phyloP scores from a whole-genome alignment of 2,329 filamentous ascomycete genomes.

The Ascocoryne sarcoides region DNA sequence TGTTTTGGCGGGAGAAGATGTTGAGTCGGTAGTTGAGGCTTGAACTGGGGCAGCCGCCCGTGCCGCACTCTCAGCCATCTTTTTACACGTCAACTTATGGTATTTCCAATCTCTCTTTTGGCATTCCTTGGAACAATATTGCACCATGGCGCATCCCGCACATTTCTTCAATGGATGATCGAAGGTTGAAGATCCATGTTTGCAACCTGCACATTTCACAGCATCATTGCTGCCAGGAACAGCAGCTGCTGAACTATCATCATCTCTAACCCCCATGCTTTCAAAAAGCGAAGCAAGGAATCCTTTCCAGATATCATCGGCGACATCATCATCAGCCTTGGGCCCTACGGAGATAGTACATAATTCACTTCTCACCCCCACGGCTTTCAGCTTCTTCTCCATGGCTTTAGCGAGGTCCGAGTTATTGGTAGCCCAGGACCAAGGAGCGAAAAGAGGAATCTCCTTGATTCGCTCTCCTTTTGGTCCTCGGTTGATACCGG shows the following conservation, averaged over 20 bases:
- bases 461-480: background rate
- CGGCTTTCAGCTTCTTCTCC: background rate
- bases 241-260: background rate
- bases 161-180: background rate
- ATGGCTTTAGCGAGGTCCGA: background rate
- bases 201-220: background rate
- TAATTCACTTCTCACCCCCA: background rate
- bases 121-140: constrained; percentile 3
- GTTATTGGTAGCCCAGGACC: background rate
- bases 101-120: constrained; percentile 5
- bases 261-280: background rate
- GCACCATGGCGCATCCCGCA: background rate
- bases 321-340: background rate
- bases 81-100: constrained; percentile 1
- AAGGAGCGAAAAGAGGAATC: background rate
- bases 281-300: background rate
- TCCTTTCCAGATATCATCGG: background rate
- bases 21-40: too few relatives aligned
- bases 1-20: too few relatives aligned
- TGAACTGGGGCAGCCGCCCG: too few relatives aligned
- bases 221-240: background rate
- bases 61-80: too few relatives aligned
- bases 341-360: background rate
- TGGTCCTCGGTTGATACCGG: background rate
- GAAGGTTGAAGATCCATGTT: background rate